Evolutionary conservation across 2,329 filamentous ascomycete species (phyloP), one percentile per base, ranked within the genome.

Genomic region (Mycocentrospora acerina): DNA sequence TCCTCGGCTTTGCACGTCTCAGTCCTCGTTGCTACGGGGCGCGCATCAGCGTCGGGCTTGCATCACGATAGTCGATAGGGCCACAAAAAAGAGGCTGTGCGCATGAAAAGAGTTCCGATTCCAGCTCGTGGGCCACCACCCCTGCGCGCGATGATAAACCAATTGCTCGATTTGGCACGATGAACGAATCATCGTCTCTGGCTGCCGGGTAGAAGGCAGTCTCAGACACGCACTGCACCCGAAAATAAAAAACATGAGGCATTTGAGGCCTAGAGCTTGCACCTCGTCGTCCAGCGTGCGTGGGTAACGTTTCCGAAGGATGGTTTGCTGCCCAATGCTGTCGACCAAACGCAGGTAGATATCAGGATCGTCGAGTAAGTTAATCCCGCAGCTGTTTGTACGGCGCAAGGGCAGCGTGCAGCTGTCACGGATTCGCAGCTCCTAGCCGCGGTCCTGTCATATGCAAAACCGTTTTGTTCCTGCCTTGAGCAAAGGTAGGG

Each of bases 201-300:
- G 35, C 31, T 28, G 29, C 56, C 59, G 59, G 59, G 45, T 48
- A 40, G 57, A 44, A 46, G 57, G 57, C 42, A 40, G 43, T 46
- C 29, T 37, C 38, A 45, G 33, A 37, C 17, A 18, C 24, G 28
- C 15, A 16, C 29, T 40, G 26, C 32, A 35, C 37, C 50, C 45
- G 48, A 51, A 51, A 51, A 49, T n/a, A n/a, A 22, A 6, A 22
- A 22, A 22, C 35, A 35, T 55, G 51, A 54, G 51, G 51, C 48
- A 57, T 55, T 57, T 58, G 32, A 30, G 32, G 35, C 15, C 15
- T 8, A n/a, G n/a, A n/a, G n/a, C n/a, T n/a, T n/a, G n/a, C n/a
- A n/a, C n/a, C n/a, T n/a, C n/a, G n/a, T n/a, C n/a, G n/a, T n/a
- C n/a, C n/a, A n/a, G n/a, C n/a, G n/a, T n/a, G n/a, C n/a, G n/a